These are phyloP conservation scores for Whalleya microplaca DNA, from an alignment of 2,329 filamentous ascomycete species.

Conservation along the genomic window DNA sequence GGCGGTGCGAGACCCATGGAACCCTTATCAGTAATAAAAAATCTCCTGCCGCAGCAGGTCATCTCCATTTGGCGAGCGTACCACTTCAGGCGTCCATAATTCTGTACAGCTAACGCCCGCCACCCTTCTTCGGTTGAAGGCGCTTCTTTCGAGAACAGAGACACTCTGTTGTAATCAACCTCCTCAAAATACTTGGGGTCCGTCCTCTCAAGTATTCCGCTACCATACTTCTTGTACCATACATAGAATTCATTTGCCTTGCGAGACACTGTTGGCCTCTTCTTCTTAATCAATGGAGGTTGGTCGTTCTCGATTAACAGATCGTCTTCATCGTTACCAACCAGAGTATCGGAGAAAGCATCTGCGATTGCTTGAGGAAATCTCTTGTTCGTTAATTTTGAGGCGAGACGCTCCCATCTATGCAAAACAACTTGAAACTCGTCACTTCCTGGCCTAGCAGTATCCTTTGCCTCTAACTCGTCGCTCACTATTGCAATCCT, in stretches of 20 bases:
- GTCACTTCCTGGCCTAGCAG: neutral
- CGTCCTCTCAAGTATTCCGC: conserved; percentile 1
- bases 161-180: too few relatives aligned
- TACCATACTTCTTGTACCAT: conserved; percentile 12
- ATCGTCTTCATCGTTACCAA: conserved; percentile 12
- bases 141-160: neutral
- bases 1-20: conserved; percentile 21
- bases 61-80: conserved; percentile 13
- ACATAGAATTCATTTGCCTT: conserved; percentile 1
- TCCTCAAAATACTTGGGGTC: neutral
- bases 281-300: conserved; percentile 5
- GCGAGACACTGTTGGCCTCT: conserved; percentile 1
- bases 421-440: conserved; percentile 2
- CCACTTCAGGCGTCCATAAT: neutral
- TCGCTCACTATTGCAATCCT: conserved; percentile 10
- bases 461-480: conserved; percentile 1
- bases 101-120: neutral
- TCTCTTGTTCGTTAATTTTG: conserved; percentile 5
- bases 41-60: conserved; percentile 13
- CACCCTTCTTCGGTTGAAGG: neutral
- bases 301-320: conserved; percentile 10
- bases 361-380: conserved; percentile 9
- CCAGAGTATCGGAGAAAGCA: conserved; percentile 17
- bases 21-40: conserved; percentile 15
- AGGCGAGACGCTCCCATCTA: conserved; percentile 12